A percentile compares a stretch with the other conserved stretches of the same genome.
Evolutionary conservation across 768 basidiomycete genomes (phyloP).

Genomic region (Suillus decipiens): DNA sequence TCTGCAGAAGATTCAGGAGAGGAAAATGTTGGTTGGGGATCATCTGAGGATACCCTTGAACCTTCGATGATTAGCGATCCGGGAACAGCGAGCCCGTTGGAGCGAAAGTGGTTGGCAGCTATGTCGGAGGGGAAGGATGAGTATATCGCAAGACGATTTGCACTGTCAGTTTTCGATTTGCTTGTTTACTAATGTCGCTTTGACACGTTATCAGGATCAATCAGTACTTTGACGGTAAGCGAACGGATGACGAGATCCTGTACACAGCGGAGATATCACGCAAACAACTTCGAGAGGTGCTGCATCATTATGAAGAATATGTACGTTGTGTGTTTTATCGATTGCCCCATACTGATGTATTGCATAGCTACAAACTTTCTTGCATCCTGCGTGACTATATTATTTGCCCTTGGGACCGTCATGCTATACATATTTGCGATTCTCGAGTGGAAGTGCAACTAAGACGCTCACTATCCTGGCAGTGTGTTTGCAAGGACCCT

Average conservation of each 20-base stretch:
- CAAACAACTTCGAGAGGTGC: conserved; percentile 79
- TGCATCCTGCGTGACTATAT: conserved; percentile 38
- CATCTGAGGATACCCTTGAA: conserved; percentile 46
- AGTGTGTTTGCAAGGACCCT: no score
- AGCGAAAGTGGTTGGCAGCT: conserved; percentile 85
- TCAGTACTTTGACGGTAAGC: conserved; percentile 92
- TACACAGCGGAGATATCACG: conserved; percentile 83
- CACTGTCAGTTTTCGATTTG: conserved; percentile 53
- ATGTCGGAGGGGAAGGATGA: conserved; percentile 85
- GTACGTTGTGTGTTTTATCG: conserved; percentile 45
- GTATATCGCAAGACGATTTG: conserved; percentile 69
- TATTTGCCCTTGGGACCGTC: no score
- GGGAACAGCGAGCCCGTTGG: conserved; percentile 72
- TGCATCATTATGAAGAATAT: conserved; percentile 87
- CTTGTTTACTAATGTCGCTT: neutral
- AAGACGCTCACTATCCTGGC: no score
- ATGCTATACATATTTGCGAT: no score
- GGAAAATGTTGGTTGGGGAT: conserved; percentile 50
- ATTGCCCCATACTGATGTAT: conserved; percentile 3
- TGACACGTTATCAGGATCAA: conserved; percentile 63
- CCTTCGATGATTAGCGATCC: conserved; percentile 83
- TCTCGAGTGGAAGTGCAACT: no score
- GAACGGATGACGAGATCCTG: conserved; percentile 92
- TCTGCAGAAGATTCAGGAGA: conserved; percentile 48
- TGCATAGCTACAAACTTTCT: conserved; percentile 45